Evolutionary conservation across 257 asterid genomes (phyloP).

Genomic region (Verbena officinalis): DNA sequence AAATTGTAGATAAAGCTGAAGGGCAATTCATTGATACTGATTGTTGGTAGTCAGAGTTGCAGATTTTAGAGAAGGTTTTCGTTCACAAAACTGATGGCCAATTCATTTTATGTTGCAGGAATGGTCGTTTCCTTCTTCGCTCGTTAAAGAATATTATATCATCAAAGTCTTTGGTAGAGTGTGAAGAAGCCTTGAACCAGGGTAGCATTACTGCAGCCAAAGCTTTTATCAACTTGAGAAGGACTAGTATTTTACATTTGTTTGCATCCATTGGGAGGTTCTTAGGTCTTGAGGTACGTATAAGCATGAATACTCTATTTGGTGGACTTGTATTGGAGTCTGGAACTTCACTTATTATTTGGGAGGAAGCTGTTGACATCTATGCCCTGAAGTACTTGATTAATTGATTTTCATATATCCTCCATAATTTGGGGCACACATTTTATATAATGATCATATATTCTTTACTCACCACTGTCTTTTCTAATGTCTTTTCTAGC

Average conservation of each 20-base stretch:
- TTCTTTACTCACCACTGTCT: neutral
- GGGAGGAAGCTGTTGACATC: slow-evolving; percentile 20
- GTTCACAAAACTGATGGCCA: too few species aligned
- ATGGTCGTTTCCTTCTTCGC: slow-evolving; percentile 84
- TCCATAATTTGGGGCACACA: slow-evolving; percentile 3
- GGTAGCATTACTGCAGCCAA: slow-evolving; percentile 78
- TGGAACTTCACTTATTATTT: slow-evolving; percentile 23
- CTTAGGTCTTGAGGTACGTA: slow-evolving; percentile 92
- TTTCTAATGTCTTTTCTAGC: too few species aligned
- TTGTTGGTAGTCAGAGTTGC: neutral
- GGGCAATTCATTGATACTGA: slow-evolving; percentile 13
- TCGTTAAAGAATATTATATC: slow-evolving; percentile 79
- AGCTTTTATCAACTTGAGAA: slow-evolving; percentile 80
- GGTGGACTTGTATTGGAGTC: slow-evolving; percentile 15
- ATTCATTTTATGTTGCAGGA: slow-evolving; percentile 65
- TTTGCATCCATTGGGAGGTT: slow-evolving; percentile 92
- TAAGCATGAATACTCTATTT: slow-evolving; percentile 18
- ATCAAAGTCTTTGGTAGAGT: slow-evolving; percentile 62
- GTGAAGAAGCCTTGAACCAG: slow-evolving; percentile 95
- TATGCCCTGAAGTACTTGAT: slow-evolving; percentile 1
- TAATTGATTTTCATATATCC: neutral
- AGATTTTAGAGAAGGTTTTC: slow-evolving; percentile 17
- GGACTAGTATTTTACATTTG: slow-evolving; percentile 77
- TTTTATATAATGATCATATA: neutral
- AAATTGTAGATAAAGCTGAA: slow-evolving; percentile 20